Evolutionary conservation across 176 grass and related monocot species (phyloP).

Genomic region (Guadua angustifolia): DNA sequence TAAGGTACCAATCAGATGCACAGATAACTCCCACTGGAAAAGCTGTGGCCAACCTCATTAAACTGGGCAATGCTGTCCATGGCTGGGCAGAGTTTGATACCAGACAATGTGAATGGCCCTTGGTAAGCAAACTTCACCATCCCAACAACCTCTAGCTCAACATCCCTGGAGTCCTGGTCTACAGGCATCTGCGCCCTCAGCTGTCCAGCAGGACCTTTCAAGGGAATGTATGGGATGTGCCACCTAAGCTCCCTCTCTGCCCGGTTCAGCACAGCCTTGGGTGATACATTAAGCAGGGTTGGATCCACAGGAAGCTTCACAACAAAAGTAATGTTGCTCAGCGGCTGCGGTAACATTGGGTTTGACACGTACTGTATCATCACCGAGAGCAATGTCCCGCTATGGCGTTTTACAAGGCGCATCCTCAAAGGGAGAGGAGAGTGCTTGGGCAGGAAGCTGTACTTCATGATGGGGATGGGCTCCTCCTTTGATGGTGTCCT

Average conservation of each 20-base stretch:
- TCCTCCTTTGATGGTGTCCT: constrained; percentile 77
- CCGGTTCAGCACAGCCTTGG: constrained; percentile 88
- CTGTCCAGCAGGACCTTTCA: constrained; percentile 68
- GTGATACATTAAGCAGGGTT: constrained; percentile 76
- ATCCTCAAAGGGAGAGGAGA: constrained; percentile 81
- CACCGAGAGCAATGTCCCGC: constrained; percentile 75
- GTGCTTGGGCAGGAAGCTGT: constrained; percentile 80
- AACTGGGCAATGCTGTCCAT: constrained; percentile 70
- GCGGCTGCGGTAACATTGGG: constrained; percentile 71
- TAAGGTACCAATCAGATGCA: constrained; percentile 69
- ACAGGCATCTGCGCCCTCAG: constrained; percentile 91
- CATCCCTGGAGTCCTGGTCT: constrained; percentile 86
- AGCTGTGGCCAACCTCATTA: constrained; percentile 84
- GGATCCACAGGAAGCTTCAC: constrained; percentile 92
- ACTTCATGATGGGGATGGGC: constrained; percentile 80
- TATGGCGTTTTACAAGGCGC: constrained; percentile 88
- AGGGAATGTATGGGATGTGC: constrained; percentile 83
- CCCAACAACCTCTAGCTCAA: constrained; percentile 81
- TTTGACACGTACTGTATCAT: constrained; percentile 94
- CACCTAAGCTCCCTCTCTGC: constrained; percentile 82
- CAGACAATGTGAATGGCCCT: constrained; percentile 79
- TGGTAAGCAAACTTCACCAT: constrained; percentile 88
- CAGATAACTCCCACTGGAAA: constrained; percentile 77
- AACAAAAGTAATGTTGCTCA: constrained; percentile 83
- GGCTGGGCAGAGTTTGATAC: constrained; percentile 75